Base-by-base conservation (phyloP, 495 filamentous ascomycete species). In the Aspergillus leporis region DNA sequence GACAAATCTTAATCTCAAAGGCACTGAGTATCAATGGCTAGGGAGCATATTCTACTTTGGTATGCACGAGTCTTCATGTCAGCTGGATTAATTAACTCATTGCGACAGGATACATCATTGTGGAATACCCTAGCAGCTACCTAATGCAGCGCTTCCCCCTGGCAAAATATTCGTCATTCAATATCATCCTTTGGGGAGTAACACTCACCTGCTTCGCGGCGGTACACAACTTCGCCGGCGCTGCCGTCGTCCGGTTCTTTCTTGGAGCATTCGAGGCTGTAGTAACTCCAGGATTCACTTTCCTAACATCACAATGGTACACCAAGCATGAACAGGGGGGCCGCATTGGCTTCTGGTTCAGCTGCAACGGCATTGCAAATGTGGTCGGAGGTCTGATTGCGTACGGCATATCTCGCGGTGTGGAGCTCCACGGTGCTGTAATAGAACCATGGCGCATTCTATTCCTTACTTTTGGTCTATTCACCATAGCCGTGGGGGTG, bases 261-360 rank as follows among this genome's bases (percentile, higher is more conserved):
- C 23, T 51, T 10, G 48, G 48, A 8, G 48, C 23, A 2, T 22
- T 46, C 41, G 55, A 57, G 21, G 43, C 41, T n/a, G 38, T 43
- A 34, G 43, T 57, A 5, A 47, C 41, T 2, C 55, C 55, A 16
- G 55, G 55, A 10, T 57, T 57, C 46, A 49, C 36, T 4, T n/a
- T 50, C 14, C 48, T 57, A 8, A 57, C 55, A 5, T 23, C 16
- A 9, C 48, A 32, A 38, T 57, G 55, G 55, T 49, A 57, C 36
- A 45, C 25, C 12, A 41, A 22, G 19, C 18, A 40, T 36, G 55
- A 57, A 25, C 55, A 57, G n/a, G 36, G 7, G 12, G 23, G 28
- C 16, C 55, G 55, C 9, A 23, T 49, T 23, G 43, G 41, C 4
- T 23, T 57, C 14, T 57, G 55, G 55, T 57, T 48, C 45, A 43